Evolutionary conservation across 768 basidiomycete genomes (phyloP).

Genomic region (Suillus subalutaceus): DNA sequence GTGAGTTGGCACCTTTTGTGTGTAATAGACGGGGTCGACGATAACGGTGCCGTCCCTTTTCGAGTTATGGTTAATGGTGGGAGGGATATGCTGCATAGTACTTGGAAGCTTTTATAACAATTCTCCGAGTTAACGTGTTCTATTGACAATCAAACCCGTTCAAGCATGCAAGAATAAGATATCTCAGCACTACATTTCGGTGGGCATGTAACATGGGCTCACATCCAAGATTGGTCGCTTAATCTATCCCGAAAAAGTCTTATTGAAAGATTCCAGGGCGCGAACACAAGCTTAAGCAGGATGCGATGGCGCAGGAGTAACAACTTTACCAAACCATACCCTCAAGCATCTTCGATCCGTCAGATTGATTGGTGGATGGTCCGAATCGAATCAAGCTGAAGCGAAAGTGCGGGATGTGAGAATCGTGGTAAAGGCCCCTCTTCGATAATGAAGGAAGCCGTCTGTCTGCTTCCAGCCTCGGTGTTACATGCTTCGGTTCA

Average conservation of each 20-base stretch:
- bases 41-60: slow-evolving; percentile 17
- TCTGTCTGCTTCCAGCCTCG: background rate
- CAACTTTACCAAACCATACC: slow-evolving; percentile 30
- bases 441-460: background rate
- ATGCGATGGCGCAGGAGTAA: slow-evolving; percentile 16
- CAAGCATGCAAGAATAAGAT: slow-evolving; percentile 14
- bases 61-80: slow-evolving; percentile 21
- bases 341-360: slow-evolving; percentile 19
- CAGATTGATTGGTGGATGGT: slow-evolving; percentile 8
- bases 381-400: slow-evolving; percentile 1
- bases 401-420: slow-evolving; percentile 4
- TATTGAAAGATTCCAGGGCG: slow-evolving; percentile 29
- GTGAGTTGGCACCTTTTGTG: slow-evolving; percentile 5
- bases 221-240: slow-evolving; percentile 25
- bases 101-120: slow-evolving; percentile 9
- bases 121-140: slow-evolving; percentile 18
- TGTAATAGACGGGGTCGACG: background rate
- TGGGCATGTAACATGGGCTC: slow-evolving; percentile 11
- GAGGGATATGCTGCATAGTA: slow-evolving; percentile 15
- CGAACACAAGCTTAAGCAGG: slow-evolving; percentile 19
- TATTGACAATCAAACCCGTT: slow-evolving; percentile 18
- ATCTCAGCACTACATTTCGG: slow-evolving; percentile 7
- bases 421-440: background rate
- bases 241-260: slow-evolving; percentile 39
- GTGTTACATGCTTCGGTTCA: background rate